These are phyloP conservation scores for Platanthera guangdongensis DNA, from an alignment of 106 monocot genomes.

Conservation along the genomic window DNA sequence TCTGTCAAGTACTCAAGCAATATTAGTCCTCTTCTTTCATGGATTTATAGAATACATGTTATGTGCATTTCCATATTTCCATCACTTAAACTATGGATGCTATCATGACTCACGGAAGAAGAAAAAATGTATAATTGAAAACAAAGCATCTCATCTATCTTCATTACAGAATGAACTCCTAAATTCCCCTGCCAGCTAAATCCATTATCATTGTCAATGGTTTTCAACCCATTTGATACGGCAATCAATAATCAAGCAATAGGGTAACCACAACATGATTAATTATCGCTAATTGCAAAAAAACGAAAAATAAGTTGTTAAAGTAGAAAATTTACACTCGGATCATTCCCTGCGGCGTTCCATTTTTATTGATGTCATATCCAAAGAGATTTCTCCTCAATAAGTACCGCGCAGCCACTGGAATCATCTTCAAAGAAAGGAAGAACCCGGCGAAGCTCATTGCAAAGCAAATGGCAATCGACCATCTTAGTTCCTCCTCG, in stretches of 20 bases:
- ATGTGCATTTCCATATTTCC: too few species aligned
- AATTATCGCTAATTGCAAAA: background rate
- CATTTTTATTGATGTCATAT: slow-evolving; percentile 93
- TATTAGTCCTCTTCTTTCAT: too few species aligned
- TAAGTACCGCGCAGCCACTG: slow-evolving; percentile 72
- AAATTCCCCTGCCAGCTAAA: background rate
- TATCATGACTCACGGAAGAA: too few species aligned
- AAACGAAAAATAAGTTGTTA: background rate
- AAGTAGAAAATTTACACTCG: slow-evolving; percentile 65
- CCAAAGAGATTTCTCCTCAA: slow-evolving; percentile 69
- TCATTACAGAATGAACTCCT: background rate
- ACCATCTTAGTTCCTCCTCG: slow-evolving; percentile 44
- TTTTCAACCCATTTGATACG: background rate
- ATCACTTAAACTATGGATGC: too few species aligned
- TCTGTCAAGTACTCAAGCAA: too few species aligned
- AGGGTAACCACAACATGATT: background rate
- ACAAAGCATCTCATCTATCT: background rate
- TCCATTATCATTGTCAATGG: background rate
- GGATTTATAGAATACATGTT: too few species aligned
- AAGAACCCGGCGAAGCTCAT: slow-evolving; percentile 79
- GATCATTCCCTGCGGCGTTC: slow-evolving; percentile 58
- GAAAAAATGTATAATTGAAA: background rate
- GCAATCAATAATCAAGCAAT: background rate
- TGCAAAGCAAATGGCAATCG: slow-evolving; percentile 52
- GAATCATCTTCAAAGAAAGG: slow-evolving; percentile 48